Conservation (phyloP, 108 stramenopile species). For the Poteriospumella lacustris region DNA sequence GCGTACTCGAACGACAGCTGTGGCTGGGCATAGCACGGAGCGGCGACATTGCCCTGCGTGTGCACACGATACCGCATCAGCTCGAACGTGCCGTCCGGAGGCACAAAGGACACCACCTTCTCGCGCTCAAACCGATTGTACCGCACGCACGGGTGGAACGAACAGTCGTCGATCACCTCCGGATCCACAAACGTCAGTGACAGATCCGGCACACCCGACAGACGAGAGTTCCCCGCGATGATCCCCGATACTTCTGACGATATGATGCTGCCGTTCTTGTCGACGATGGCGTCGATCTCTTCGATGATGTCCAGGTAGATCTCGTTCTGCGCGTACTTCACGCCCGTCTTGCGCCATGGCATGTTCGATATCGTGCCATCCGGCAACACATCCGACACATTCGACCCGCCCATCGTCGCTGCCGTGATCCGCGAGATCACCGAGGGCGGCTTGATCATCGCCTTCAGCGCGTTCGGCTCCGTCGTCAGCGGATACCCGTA, state of each 20-base stretch:
- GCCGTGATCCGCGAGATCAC: slow-evolving; percentile 59
- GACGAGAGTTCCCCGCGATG: slow-evolving; percentile 76
- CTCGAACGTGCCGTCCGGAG: slow-evolving; percentile 94
- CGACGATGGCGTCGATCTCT: slow-evolving; percentile 88
- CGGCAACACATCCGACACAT: slow-evolving; percentile 67
- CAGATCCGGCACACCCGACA: slow-evolving; percentile 92
- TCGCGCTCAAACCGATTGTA: slow-evolving; percentile 84
- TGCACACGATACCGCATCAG: slow-evolving; percentile 86
- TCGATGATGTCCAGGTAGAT: slow-evolving; percentile 95
- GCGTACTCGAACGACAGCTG: slow-evolving; percentile 59
- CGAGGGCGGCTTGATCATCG: slow-evolving; percentile 85
- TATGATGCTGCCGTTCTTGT: slow-evolving; percentile 70
- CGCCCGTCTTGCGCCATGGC: slow-evolving; percentile 93
- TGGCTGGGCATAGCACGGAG: slow-evolving; percentile 73
- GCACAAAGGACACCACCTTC: slow-evolving; percentile 87
- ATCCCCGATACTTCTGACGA: slow-evolving; percentile 80
- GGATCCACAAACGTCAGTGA: slow-evolving; percentile 75
- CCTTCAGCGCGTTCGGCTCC: slow-evolving; percentile 92
- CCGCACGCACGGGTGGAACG: slow-evolving; percentile 96
- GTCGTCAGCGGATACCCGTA: slow-evolving; percentile 95
- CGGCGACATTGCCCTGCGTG: slow-evolving; percentile 48
- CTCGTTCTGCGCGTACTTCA: slow-evolving; percentile 85
- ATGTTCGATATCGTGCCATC: slow-evolving; percentile 86
- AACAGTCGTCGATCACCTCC: slow-evolving; percentile 83
- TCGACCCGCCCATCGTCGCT: not conserved